These are phyloP conservation scores for Arthrobotrys sinensis DNA, from an alignment of 2,329 filamentous ascomycete genomes.

Conservation along the genomic window DNA sequence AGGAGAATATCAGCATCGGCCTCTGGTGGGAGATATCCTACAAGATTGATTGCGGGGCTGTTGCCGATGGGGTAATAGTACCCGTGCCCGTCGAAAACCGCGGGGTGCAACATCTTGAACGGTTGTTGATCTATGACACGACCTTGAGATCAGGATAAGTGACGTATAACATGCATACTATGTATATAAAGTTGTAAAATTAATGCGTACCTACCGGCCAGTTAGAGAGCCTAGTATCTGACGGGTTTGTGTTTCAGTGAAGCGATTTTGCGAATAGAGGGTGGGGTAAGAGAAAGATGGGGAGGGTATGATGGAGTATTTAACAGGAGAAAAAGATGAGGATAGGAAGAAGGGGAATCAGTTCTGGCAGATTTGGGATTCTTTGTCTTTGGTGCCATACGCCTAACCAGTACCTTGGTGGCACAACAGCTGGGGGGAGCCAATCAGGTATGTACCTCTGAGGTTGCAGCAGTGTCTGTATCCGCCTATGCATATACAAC, in stretches of 20 bases:
- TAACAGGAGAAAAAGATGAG: no score
- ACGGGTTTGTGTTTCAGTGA: no score
- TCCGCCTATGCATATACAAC: neutral
- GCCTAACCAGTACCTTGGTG: neutral
- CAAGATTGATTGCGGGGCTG: constrained; percentile 72
- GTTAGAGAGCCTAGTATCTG: no score
- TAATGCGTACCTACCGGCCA: no score
- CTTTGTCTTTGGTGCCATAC: neutral
- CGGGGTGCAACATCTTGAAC: constrained; percentile 57
- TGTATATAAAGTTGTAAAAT: no score
- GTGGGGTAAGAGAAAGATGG: no score
- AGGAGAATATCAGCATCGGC: constrained; percentile 71
- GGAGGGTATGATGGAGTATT: no score
- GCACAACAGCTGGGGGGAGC: neutral
- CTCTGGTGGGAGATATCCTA: constrained; percentile 70
- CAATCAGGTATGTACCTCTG: neutral
- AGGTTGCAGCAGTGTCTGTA: neutral
- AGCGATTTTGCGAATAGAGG: no score
- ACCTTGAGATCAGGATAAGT: no score
- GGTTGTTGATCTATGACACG: neutral
- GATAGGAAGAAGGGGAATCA: no score
- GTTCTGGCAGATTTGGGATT: no score
- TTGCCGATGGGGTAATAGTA: constrained; percentile 70
- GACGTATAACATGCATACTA: no score
- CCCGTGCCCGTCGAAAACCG: constrained; percentile 36